Conservation (phyloP, 768 basidiomycete species). For the Amanita subjunquillea region DNA sequence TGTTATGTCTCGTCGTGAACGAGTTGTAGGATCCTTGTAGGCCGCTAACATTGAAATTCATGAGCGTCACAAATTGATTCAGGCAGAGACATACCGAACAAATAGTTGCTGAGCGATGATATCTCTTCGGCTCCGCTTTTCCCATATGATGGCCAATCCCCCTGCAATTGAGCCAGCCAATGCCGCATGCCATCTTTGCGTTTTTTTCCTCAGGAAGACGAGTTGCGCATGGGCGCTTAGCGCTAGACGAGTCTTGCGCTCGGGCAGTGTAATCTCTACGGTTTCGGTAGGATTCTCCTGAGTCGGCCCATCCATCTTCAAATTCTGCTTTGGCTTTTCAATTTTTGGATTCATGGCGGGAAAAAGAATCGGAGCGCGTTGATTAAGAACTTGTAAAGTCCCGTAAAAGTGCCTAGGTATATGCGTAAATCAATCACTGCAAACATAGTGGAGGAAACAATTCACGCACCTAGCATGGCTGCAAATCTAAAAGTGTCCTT, state of each 20-base stretch:
- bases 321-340: conserved; percentile 8
- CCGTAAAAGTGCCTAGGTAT: conserved; percentile 56
- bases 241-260: conserved; percentile 43
- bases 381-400: conserved; percentile 69
- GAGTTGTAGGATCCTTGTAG: conserved; percentile 86
- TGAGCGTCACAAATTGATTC: not conserved
- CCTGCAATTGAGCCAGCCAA: conserved; percentile 72
- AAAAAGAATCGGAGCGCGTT: conserved; percentile 65
- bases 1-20: conserved; percentile 53
- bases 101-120: conserved; percentile 83
- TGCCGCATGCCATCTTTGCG: conserved; percentile 69
- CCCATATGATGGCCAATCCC: conserved; percentile 64
- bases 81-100: conserved; percentile 51
- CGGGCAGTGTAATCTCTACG: conserved; percentile 18
- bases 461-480: conserved; percentile 65
- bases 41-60: conserved; percentile 37
- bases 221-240: conserved; percentile 55
- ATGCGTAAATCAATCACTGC: not conserved
- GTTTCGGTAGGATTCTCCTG: conserved; percentile 16
- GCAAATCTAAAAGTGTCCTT: conserved; percentile 76
- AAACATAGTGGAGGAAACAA: not conserved
- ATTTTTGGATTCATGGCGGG: conserved; percentile 29
- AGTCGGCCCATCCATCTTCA: conserved; percentile 11
- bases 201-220: conserved; percentile 53
- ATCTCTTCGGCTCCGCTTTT: conserved; percentile 52